These are phyloP conservation scores for Fonsecaea pedrosoi DNA, from an alignment of 2,329 filamentous ascomycete species.

Conservation along the genomic window DNA sequence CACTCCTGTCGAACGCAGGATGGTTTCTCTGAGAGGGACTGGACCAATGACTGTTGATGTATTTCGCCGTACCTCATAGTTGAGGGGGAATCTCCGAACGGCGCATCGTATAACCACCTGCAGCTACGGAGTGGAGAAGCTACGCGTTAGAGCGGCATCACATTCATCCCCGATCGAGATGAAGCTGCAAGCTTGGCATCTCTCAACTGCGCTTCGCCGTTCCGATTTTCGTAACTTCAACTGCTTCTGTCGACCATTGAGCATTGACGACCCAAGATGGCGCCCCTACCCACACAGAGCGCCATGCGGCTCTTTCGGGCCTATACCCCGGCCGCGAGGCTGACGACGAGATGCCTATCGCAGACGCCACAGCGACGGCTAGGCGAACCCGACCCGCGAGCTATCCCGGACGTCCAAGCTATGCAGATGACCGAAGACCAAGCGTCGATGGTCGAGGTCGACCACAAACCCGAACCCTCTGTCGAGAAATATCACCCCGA, in stretches of 20 bases:
- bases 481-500: conserved; percentile 59
- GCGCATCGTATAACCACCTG: too few relatives aligned
- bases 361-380: conserved; percentile 56
- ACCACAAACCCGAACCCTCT: conserved; percentile 52
- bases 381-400: conserved; percentile 48
- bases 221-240: not conserved
- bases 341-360: conserved; percentile 54
- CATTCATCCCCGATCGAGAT: not conserved
- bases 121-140: too few relatives aligned
- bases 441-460: conserved; percentile 53
- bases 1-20: too few relatives aligned
- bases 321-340: conserved; percentile 39
- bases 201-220: not conserved
- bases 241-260: not conserved
- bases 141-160: not conserved
- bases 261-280: conserved; percentile 58
- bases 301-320: conserved; percentile 41
- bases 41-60: too few relatives aligned
- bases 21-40: too few relatives aligned
- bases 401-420: conserved; percentile 46
- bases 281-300: conserved; percentile 65
- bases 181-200: not conserved
- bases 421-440: conserved; percentile 51
- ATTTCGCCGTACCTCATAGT: too few relatives aligned
- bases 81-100: too few relatives aligned